Evolutionary conservation across 768 basidiomycete species (phyloP).

Genomic region (Thelephora aurantiotincta): DNA sequence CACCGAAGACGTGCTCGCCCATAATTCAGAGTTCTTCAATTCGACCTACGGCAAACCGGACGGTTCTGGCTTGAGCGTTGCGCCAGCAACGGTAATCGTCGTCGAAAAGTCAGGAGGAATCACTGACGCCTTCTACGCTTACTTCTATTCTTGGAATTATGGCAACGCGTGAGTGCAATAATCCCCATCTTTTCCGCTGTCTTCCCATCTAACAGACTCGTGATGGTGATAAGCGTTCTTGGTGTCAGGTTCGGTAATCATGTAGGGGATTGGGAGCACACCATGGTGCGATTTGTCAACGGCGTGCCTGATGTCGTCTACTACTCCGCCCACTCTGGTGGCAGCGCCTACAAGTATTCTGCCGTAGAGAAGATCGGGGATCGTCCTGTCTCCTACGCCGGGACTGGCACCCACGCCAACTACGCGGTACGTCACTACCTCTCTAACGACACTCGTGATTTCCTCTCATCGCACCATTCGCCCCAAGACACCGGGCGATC

Average conservation of each 20-base stretch:
- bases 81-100: slow-evolving; percentile 17
- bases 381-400: slow-evolving; percentile 15
- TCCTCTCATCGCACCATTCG: not conserved
- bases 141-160: slow-evolving; percentile 18
- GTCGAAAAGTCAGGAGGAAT: slow-evolving; percentile 15
- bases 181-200: too few species aligned
- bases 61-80: slow-evolving; percentile 11
- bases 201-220: not conserved
- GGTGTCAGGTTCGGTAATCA: slow-evolving; percentile 16
- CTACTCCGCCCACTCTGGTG: slow-evolving; percentile 18
- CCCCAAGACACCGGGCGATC: slow-evolving; percentile 9
- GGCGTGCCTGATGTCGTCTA: slow-evolving; percentile 14
- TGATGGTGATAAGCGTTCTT: slow-evolving; percentile 8
- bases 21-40: slow-evolving; percentile 9
- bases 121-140: slow-evolving; percentile 20
- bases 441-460: not conserved
- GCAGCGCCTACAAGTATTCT: slow-evolving; percentile 14
- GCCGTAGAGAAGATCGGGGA: slow-evolving; percentile 11
- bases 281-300: slow-evolving; percentile 20
- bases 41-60: slow-evolving; percentile 11
- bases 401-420: slow-evolving; percentile 15
- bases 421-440: slow-evolving; percentile 8
- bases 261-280: slow-evolving; percentile 23
- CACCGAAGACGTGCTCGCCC: slow-evolving; percentile 9
- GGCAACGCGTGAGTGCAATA: slow-evolving; percentile 7